Evolutionary conservation across 441 rosid genomes (phyloP), one percentile per base, ranked within the genome.

Genomic region (Jatropha multifida): DNA sequence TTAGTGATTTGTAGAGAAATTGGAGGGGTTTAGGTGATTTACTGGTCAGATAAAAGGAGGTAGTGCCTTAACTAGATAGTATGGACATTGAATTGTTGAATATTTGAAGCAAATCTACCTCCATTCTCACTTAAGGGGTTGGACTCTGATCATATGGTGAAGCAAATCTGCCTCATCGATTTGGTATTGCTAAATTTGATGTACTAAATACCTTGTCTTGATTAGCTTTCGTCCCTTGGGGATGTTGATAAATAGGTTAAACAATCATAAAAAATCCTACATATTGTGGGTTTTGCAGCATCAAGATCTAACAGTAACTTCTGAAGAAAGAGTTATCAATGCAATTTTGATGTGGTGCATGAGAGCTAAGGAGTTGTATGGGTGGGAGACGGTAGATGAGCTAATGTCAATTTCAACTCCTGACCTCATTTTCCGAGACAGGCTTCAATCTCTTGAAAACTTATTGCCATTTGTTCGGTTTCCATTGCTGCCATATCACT

Each of bases 301-400:
- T 85, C 92, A 89, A 74, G 97, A 94, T 81, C 84, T 96, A 79
- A 94, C 98, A 0, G 98, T 93, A 77, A 96, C 96, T 71, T 91
- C 96, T 18, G 98, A 96, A 81, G 99, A 94, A 81, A 89, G 90
- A 85, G 88, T 94, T 85, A 90, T 96, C 66, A 85, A 89, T 87
- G 96, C 97, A 80, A 92, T 94, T 78, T 80, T 96, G 77, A 88
- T 90, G 93, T 94, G 98, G 98, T 83, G 90, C 91, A 84, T 87
- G 85, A 83, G 90, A 78, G 88, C 94, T 73, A 84, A 84, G 80
- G 93, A 86, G 74, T 81, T 80, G 38, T 82, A 64, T 74, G 88
- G 93, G 71, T 93, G 97, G 98, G 95, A 91, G 82, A 84, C 67
- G 64, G 83, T 91, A 77, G 90, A 90, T 73, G 89, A 87, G 80